Evolutionary conservation across 169 alveolate genomes (phyloP).

Genomic region (Blepharisma undulans): DNA sequence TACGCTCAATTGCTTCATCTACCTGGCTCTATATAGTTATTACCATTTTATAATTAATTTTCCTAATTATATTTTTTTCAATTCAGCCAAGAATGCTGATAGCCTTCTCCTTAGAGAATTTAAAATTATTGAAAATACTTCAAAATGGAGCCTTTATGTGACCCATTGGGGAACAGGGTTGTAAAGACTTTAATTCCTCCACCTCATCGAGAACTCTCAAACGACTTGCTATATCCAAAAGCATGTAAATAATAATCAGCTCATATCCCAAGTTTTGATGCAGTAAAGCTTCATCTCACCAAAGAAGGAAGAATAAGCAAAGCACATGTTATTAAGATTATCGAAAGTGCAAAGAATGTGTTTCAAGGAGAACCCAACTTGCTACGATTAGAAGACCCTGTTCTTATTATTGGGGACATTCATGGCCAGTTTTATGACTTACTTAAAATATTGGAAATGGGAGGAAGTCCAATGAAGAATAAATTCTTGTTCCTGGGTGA

Average conservation of each 20-base stretch:
- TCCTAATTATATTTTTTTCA: not conserved
- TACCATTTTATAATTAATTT: slow-evolving; percentile 11
- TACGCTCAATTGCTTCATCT: slow-evolving; percentile 92
- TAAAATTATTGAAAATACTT: slow-evolving; percentile 58
- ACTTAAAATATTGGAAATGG: slow-evolving; percentile 49
- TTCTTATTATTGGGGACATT: slow-evolving; percentile 93
- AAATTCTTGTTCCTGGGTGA: slow-evolving; percentile 95
- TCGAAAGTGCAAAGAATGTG: slow-evolving; percentile 68
- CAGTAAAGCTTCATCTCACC: not conserved
- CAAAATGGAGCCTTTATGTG: slow-evolving; percentile 67
- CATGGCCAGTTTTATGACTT: slow-evolving; percentile 93
- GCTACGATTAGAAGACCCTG: slow-evolving; percentile 83
- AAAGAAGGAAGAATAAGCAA: slow-evolving; percentile 89
- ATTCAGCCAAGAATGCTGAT: not conserved
- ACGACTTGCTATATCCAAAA: slow-evolving; percentile 39
- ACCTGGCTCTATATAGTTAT: slow-evolving; percentile 38
- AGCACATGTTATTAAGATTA: slow-evolving; percentile 79
- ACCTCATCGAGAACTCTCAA: slow-evolving; percentile 71
- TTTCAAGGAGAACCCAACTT: slow-evolving; percentile 89
- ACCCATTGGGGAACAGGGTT: slow-evolving; percentile 81
- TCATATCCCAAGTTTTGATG: slow-evolving; percentile 32
- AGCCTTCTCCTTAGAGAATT: slow-evolving; percentile 49
- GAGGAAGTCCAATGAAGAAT: slow-evolving; percentile 50
- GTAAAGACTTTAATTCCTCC: slow-evolving; percentile 83
- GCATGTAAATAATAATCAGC: slow-evolving; percentile 70